Evolutionary conservation across 2,329 filamentous ascomycete species (phyloP).

Genomic region (Knufia petricola): DNA sequence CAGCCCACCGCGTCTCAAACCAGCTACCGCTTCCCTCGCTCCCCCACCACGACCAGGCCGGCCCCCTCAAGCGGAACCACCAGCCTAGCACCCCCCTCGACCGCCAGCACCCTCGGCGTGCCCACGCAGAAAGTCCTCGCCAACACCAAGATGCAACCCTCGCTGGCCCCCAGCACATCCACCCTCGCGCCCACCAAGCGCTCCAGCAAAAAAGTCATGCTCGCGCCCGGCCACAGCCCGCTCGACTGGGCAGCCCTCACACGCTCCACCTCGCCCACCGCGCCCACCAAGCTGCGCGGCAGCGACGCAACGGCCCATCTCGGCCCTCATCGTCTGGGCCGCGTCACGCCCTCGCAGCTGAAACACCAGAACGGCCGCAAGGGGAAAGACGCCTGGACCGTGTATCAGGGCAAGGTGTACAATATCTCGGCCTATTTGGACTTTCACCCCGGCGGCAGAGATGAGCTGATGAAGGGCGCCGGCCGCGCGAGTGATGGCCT

Average conservation of each 20-base stretch:
- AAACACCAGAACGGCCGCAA: constrained; percentile 70
- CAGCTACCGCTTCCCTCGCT: constrained; percentile 17
- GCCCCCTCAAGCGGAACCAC: constrained; percentile 22
- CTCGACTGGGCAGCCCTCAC: constrained; percentile 88
- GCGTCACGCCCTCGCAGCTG: constrained; percentile 74
- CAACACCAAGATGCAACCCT: constrained; percentile 20
- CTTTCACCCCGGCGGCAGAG: constrained; percentile 74
- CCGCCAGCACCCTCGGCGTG: constrained; percentile 35
- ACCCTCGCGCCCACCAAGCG: constrained; percentile 40
- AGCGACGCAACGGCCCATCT: constrained; percentile 40
- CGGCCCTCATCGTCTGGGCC: constrained; percentile 43
- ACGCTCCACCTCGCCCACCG: constrained; percentile 26
- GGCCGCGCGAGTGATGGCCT: constrained; percentile 56
- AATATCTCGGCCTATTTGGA: constrained; percentile 83
- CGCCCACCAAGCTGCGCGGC: constrained; percentile 55
- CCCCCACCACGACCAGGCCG: constrained; percentile 22
- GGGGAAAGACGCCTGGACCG: constrained; percentile 83
- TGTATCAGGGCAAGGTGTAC: constrained; percentile 81
- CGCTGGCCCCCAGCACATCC: constrained; percentile 32
- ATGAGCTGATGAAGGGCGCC: constrained; percentile 53
- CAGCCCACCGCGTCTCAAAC: constrained; percentile 21
- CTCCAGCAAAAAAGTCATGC: constrained; percentile 50
- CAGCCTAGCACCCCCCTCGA: constrained; percentile 34
- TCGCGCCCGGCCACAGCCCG: constrained; percentile 85
- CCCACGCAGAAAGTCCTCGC: constrained; percentile 23